Base-by-base conservation (phyloP, 2,329 filamentous ascomycete species). In the Cadophora gregata region DNA sequence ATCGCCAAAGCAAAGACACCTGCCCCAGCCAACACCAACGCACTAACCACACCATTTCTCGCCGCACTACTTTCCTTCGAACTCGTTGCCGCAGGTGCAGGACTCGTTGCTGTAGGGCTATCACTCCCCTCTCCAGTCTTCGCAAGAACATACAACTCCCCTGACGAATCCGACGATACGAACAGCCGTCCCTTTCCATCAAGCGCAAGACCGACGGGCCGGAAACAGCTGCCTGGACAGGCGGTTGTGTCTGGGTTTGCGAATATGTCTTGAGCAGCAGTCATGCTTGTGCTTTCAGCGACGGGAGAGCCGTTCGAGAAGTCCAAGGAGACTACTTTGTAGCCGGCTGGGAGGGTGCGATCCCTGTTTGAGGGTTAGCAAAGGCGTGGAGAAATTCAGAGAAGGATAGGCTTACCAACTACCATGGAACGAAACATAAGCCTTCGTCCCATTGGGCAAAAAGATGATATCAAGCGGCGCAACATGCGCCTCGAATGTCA, bases 401-500 rank as follows among this genome's bases (percentile, higher is more conserved):
- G 19, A 21, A 16, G 47, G 31, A 33, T 2, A 24, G 62, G 19
- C 47, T n/a, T 65, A 70, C 71, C 71, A 73, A 48, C 62, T 66
- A 4, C 71, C 71, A 24, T 73, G 71, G 42, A 92, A 77, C 0
- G 87, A 82, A 21, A 93, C 80, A 78, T 86, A 93, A 0, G 89
- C 90, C 1, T 81, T 83, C 14, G 82, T 84, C 42, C 85, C 86
- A 48, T 82, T 78, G 0, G 80, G 73, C 69, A 85, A 82, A 79
- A 93, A 93, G 68, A 87, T 86, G 74, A 93, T 85, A 70, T 92
- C 90, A 0, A 93, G 80, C 0, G 91, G 91, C 0, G 91, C 90
- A 75, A 84, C 89, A 74, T 93, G 91, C 1, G 90, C 86, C 60
- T 83, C 79, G 72, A 89, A 88, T 0, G 86, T 86, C 31, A 93